A percentile compares a stretch with the other conserved stretches of the same genome.
These are phyloP conservation scores for Rhodotorula taiwanensis DNA, from an alignment of 768 basidiomycete species.

Conservation along the genomic window DNA sequence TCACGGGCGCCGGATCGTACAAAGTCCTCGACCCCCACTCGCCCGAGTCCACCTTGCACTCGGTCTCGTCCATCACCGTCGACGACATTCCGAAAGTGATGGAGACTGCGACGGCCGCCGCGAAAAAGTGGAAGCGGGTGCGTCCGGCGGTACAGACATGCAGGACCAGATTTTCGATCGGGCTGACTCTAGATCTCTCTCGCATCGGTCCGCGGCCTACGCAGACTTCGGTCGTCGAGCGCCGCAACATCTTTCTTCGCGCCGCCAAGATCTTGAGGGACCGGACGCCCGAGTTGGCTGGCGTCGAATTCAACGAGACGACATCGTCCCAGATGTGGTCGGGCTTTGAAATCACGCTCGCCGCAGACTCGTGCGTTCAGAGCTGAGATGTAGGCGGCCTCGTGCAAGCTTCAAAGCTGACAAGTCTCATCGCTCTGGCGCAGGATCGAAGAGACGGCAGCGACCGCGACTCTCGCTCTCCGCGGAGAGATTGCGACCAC, in stretches of 20 bases:
- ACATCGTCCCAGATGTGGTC: conserved; percentile 18
- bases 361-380: conserved; percentile 11
- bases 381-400: no score
- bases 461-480: conserved; percentile 22
- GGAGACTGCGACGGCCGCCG: not conserved
- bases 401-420: not conserved
- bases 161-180: not conserved
- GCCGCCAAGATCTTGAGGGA: conserved; percentile 23
- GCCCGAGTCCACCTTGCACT: conserved; percentile 13
- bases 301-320: conserved; percentile 31
- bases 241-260: conserved; percentile 35
- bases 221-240: conserved; percentile 20
- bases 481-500: conserved; percentile 32
- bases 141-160: not conserved
- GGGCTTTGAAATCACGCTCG: conserved; percentile 14
- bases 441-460: conserved; percentile 35
- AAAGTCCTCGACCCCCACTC: conserved; percentile 29
- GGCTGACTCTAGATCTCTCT: no score
- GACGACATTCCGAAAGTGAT: conserved; percentile 17
- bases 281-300: conserved; percentile 22
- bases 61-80: conserved; percentile 18
- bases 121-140: conserved; percentile 20
- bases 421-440: not conserved
- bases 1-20: not conserved
- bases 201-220: no score